Evolutionary conservation across 116 monocot species (phyloP), one percentile per base, ranked within the genome.

Genomic region (Phalaenopsis hybrid): DNA sequence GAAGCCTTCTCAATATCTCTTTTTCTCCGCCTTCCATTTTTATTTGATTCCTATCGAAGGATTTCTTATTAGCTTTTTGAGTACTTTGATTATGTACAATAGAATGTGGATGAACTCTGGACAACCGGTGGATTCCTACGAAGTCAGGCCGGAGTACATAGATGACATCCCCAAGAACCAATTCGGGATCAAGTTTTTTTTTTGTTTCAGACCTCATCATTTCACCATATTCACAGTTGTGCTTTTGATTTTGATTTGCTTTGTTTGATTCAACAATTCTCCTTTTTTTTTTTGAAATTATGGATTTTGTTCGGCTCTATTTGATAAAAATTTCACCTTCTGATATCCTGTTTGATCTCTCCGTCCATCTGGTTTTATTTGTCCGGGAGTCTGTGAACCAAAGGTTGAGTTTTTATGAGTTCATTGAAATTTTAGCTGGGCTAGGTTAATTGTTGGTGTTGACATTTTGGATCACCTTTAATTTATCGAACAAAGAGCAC

Each of bases 121-220:
- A 74, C 78, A 78, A 25, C 81, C 93, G 15, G 86, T 89, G 41
- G 96, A 93, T 79, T 90, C 89, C 7, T 93, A 96, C 55, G 85
- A 80, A 49, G 80, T 92, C 55, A 86, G 90, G 46, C 86, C 96
- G 4, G 93, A 93, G 45, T 92, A 89, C 81, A 74, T 15, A 20
- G 96, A 93, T 46, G 63, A 93, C 6, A 86, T 90, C 1, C 90
- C 93, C 31, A 92, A 92, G 88, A 93, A 88, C 41, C 82, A 87
- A 78, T 96, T 96, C 78, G 92, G 90, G 89, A 93, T 96, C 77
- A 96, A 90, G 96, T 31, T 31, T 31, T 93, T 33, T 10, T 80
- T 0, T 6, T 18, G 46, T 58, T 37, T 59, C n/a, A 50, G 79
- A 75, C 51, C 41, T 45, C 44, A 28, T 83, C 46, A 44, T 43